Conservation (phyloP, 2,329 filamentous ascomycete genomes). For the Didymosphaeria variabile region DNA sequence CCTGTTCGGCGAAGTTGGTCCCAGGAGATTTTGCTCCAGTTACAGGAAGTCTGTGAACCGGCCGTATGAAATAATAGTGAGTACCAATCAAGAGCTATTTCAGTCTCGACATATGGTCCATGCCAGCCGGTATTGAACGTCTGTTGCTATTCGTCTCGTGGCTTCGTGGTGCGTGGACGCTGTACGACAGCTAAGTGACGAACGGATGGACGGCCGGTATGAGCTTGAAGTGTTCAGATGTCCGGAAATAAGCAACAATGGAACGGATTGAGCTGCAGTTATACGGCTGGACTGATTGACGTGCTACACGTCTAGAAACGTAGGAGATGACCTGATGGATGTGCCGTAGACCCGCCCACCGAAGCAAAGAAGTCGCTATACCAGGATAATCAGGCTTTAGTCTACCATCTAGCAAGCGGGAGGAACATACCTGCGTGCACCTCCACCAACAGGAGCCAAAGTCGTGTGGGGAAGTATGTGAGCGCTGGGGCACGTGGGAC, state of each 20-base stretch:
- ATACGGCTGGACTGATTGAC: neutral
- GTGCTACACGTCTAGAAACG: neutral
- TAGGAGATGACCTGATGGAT: neutral
- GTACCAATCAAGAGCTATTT: neutral
- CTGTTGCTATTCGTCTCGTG: neutral
- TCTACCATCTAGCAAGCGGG: neutral
- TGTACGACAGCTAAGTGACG: neutral
- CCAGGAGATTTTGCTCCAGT: neutral
- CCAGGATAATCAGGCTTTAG: neutral
- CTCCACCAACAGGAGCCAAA: neutral
- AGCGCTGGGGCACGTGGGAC: neutral
- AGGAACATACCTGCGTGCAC: neutral
- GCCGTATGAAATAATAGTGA: neutral
- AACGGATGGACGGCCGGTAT: neutral
- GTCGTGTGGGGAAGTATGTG: neutral
- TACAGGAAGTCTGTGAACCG: neutral
- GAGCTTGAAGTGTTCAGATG: neutral
- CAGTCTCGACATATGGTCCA: neutral
- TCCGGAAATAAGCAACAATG: neutral
- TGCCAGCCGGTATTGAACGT: neutral
- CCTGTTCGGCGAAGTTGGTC: neutral
- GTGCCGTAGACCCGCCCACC: neutral
- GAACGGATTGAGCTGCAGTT: neutral
- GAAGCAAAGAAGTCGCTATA: neutral
- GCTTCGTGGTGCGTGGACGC: neutral